Evolutionary conservation across 352 stramenopile species (phyloP).

Genomic region (Globisporangium spinosum): DNA sequence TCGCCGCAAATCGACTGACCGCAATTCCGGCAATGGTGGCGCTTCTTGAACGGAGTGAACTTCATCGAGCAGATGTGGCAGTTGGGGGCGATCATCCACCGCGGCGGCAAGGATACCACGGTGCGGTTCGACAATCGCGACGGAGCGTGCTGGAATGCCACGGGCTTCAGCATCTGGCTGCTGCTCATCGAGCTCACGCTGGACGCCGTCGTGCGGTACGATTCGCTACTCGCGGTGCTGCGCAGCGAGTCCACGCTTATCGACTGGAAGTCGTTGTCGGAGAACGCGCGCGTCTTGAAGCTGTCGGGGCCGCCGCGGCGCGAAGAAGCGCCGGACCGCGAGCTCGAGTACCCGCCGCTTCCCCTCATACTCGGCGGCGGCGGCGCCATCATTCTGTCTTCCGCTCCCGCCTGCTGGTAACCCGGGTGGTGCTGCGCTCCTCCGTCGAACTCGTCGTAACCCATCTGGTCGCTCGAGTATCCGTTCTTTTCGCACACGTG

Average conservation of each 20-base stretch:
- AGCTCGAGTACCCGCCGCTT: slow-evolving; percentile 16
- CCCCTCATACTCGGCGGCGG: neutral
- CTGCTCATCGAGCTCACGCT: slow-evolving; percentile 13
- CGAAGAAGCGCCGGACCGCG: neutral
- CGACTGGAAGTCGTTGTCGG: slow-evolving; percentile 58
- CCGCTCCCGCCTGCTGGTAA: neutral
- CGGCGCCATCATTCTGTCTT: neutral
- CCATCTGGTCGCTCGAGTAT: slow-evolving; percentile 48
- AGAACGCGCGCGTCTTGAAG: slow-evolving; percentile 59
- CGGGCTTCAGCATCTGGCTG: slow-evolving; percentile 5
- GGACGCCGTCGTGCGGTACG: slow-evolving; percentile 29
- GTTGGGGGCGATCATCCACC: slow-evolving; percentile 80
- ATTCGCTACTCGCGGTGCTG: slow-evolving; percentile 4
- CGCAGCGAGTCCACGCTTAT: slow-evolving; percentile 3
- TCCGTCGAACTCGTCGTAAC: slow-evolving; percentile 30
- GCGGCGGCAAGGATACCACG: slow-evolving; percentile 65
- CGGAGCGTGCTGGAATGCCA: slow-evolving; percentile 33
- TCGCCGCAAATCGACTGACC: slow-evolving; percentile 83
- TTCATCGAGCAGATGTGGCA: slow-evolving; percentile 86
- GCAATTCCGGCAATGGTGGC: slow-evolving; percentile 87
- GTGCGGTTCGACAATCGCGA: slow-evolving; percentile 28
- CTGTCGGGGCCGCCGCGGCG: slow-evolving; percentile 17
- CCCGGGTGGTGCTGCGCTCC: neutral
- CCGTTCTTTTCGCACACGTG: slow-evolving; percentile 75
- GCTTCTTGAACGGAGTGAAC: slow-evolving; percentile 78